Evolutionary conservation across 2,329 filamentous ascomycete species (phyloP).

Genomic region (Aureobasidium uvarum): DNA sequence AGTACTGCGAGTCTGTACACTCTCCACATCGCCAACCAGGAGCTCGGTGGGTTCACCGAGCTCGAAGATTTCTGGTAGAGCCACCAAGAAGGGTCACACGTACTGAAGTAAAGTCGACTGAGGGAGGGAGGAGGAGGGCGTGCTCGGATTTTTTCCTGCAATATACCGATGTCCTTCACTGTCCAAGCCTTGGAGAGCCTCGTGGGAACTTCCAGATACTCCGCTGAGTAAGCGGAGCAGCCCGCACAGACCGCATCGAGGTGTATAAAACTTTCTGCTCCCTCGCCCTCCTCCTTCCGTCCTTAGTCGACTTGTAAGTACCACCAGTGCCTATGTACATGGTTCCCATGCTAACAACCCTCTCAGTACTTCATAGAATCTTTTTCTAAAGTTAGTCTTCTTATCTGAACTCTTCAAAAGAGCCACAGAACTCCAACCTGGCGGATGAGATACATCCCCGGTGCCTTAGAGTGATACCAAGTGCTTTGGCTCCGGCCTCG

Average conservation of each 20-base stretch:
- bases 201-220: background rate
- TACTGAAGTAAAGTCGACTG: slow-evolving; percentile 28
- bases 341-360: background rate
- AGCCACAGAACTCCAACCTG: slow-evolving; percentile 93
- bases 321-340: too few species aligned
- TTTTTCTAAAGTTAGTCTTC: slow-evolving; percentile 94
- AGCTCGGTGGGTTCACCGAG: background rate
- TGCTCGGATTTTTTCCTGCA: background rate
- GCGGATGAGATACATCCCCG: slow-evolving; percentile 88
- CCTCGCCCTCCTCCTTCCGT: slow-evolving; percentile 27
- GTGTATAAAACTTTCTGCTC: background rate
- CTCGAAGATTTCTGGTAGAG: background rate
- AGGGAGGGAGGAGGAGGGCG: slow-evolving; percentile 25
- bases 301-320: slow-evolving; percentile 28
- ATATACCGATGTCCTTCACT: background rate
- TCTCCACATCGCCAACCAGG: background rate
- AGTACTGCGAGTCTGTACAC: background rate
- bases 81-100: background rate
- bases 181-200: background rate
- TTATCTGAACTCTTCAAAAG: slow-evolving; percentile 86
- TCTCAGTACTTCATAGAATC: slow-evolving; percentile 59
- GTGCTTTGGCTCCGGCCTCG: slow-evolving; percentile 23
- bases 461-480: slow-evolving; percentile 78
- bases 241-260: slow-evolving; percentile 1
- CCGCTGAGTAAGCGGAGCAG: background rate